Base-by-base conservation (phyloP, 2,329 filamentous ascomycete genomes). In the Pseudohalonectria lignicola region DNA sequence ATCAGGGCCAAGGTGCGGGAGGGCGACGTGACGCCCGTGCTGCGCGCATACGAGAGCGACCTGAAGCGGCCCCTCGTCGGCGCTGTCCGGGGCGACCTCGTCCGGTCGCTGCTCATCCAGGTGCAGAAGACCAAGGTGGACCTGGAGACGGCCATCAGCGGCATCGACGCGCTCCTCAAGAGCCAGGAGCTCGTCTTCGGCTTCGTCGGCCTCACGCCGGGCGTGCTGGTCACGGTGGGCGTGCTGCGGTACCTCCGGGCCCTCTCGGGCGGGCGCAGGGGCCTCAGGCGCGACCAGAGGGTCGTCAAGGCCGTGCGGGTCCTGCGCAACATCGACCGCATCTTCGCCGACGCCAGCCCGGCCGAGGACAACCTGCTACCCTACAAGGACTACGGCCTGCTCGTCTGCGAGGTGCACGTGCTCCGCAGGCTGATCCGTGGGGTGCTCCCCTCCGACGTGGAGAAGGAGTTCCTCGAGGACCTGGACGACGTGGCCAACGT, bases 71-170 rank as follows among this genome's bases (percentile, higher is more conserved):
- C 92, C 1, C 78, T 98, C 43, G 68, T 79, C 39, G 88, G 90
- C 7, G 85, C 88, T 0, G 61, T 98, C 15, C 75, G 78, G 21
- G 92, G 92, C 10, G 90, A 96, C 50, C 70, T 98, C 20, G 74
- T 96, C 26, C 80, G 90, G 37, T 87, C 90, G 4, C 74, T 98
- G 20, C 69, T 98, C 32, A 96, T 98, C 39, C 92, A 98, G 55
- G 81, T 98, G 28, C 92, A 98, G 53, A 98, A 98, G 69, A 96
- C 92, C 17, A 98, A 98, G 65, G 92, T 98, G 8, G 92, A 98
- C 53, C 79, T 98, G 11, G 92, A 98, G 59, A 80, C 96, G 43
- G 92, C 92, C 12, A 88, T 98, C 64, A 86, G 84, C 42, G 92
- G 92, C 15, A 98, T 98, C 47, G 90, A 98, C 64, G 78, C 86